Base-by-base conservation (phyloP, 106 monocot genomes). In the Dendrobium catenatum region DNA sequence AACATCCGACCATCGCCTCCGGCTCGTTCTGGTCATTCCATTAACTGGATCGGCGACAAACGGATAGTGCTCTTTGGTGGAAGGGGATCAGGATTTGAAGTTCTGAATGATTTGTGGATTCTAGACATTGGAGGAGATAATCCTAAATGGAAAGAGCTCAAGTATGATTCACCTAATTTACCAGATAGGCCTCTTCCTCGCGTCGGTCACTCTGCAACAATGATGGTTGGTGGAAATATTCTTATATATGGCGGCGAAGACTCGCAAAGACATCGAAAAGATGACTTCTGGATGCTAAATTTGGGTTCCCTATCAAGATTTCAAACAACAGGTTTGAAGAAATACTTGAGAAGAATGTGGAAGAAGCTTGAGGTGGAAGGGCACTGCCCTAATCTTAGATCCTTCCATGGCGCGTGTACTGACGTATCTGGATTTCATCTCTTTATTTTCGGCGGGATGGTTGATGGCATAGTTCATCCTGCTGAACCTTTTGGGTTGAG, bases 241-340 rank as follows among this genome's bases (percentile, higher is more conserved):
- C 89, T 98, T 22, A 89, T 98, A 4, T 93, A 89, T 18, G 97
- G 97, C 26, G 97, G 97, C 6, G 97, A 98, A 80, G 97, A 94
- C 83, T 88, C 97, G 18, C 82, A 87, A 16, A 92, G 97, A 79
- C 92, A 83, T 26, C 79, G 94, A 44, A 94, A 91, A 80, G 86
- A 91, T 78, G 97, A 98, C 46, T 91, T 93, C 33, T 98, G 97
- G 97, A 9, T 91, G 16, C 74, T 98, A 48, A 91, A 98, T 33
- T 72, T 92, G 1, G 72, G 73, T 29, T 49, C 76, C 13, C 11
- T 92, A 20, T 49, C 48, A 41, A 83, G 59, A 40, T 43, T 75
- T 26, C 73, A 81, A n/a, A 44, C 70, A 0, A 27, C 78, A 24
- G 81, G 79, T 29, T 55, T 72, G 1, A 88, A 67, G 77, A 88